Evolutionary conservation across 345 rosid species (phyloP), one percentile per base, ranked within the genome.

Genomic region (Citrus australasica): DNA sequence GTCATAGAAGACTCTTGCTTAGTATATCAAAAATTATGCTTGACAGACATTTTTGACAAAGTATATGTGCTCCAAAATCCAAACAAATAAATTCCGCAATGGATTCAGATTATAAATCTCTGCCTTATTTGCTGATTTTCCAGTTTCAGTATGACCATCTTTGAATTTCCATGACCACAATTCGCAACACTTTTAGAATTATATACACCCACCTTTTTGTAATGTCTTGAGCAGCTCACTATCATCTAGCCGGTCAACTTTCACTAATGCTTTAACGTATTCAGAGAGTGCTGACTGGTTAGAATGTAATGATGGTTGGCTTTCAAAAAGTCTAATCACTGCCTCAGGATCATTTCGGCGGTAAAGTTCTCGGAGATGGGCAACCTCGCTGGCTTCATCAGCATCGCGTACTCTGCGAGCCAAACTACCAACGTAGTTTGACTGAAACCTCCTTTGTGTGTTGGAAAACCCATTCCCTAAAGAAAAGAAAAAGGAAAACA

Each of bases 311-410:
- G 97, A 90, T 62, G 98, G 90, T 71, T 85, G 91, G 84, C 90
- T 93, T 86, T 95, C 98, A 78, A 91, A 95, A 51, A 85, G 69
- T 81, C 92, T 87, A 82, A 95, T 93, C 68, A 95, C 91, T 32
- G 93, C 92, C 84, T 95, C 98, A 73, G 96, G 95, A 81, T 95
- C 98, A 63, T 93, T 93, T 82, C 90, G 87, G 56, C 86, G 88
- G 85, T 82, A 85, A 46, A 95, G 93, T 60, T 93, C 97, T 88
- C 88, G 86, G 30, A 95, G 89, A 67, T 88, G 87, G 17, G 94
- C 89, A 82, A 87, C 87, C 67, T 92, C 94, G 59, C 82, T 90
- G 33, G 89, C 89, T 76, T 91, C 99, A 74, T 89, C 92, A 27
- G 82, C 81, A 58, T 93, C 99, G 79, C 94, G 97, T 14, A 87